Conservation (phyloP, 768 basidiomycete genomes). For the Mycena filopes region DNA sequence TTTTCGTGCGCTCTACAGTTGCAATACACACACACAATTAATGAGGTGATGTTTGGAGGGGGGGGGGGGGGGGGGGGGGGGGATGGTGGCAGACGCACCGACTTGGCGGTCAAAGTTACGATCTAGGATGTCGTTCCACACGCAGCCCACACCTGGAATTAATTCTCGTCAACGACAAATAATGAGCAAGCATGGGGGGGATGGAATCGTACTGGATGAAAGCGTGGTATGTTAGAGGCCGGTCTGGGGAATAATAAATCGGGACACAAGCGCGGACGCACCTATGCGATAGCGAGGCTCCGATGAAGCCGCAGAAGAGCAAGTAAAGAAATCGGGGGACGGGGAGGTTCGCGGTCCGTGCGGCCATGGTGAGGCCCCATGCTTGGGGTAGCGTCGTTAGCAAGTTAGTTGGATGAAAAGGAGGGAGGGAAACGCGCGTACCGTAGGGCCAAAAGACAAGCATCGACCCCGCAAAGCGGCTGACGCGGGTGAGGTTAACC, state of each 20-base stretch:
- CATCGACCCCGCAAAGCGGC: conserved; percentile 35
- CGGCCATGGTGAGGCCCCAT: conserved; percentile 39
- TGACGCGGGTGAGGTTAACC: conserved; percentile 35
- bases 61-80: neutral
- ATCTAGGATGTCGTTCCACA: conserved; percentile 45
- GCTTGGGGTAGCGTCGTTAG: conserved; percentile 16
- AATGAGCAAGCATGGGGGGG: too few species aligned
- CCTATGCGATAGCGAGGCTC: conserved; percentile 37
- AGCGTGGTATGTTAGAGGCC: too few species aligned
- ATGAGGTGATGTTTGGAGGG: too few species aligned
- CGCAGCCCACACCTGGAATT: conserved; percentile 32
- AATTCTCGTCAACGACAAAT: neutral
- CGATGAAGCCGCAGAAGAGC: conserved; percentile 29
- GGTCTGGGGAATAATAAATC: too few species aligned
- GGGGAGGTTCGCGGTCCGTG: conserved; percentile 25
- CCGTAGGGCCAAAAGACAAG: conserved; percentile 39
- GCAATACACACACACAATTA: too few species aligned
- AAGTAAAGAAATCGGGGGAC: conserved; percentile 23
- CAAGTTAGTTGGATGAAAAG: neutral
- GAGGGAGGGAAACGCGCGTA: neutral
- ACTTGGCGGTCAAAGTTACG: conserved; percentile 44
- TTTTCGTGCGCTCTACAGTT: conserved; percentile 46
- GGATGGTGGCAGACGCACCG: conserved; percentile 33
- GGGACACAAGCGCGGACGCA: conserved; percentile 12
- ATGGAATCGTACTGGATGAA: neutral